Conservation (phyloP, 2,329 filamentous ascomycete genomes). For the Pseudogymnoascus sp. region DNA sequence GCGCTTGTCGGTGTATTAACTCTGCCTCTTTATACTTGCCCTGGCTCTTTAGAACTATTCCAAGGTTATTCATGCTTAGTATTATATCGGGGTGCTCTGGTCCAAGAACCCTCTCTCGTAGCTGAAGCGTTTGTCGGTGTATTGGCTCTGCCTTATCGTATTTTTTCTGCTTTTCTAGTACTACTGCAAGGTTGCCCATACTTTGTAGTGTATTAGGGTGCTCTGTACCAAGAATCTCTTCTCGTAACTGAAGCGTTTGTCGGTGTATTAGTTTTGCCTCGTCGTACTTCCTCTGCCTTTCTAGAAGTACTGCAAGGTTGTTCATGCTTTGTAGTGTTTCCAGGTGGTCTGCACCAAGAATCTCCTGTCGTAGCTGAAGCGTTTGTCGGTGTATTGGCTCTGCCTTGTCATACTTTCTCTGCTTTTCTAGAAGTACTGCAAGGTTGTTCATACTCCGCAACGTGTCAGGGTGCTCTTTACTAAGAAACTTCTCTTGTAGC, state of each 20-base stretch:
- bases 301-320: constrained; percentile 3
- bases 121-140: constrained; percentile 4
- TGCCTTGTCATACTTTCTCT: neutral
- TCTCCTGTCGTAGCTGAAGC: neutral
- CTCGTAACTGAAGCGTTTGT: too few species aligned
- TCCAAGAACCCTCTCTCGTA: constrained; percentile 11
- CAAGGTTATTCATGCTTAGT: constrained; percentile 2
- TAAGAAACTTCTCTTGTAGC: constrained; percentile 11
- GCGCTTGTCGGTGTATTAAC: neutral
- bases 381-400: neutral
- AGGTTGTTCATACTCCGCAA: constrained; percentile 4
- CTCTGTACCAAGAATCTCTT: too few species aligned
- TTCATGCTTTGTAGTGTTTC: constrained; percentile 9
- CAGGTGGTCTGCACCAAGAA: neutral
- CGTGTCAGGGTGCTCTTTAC: constrained; percentile 12
- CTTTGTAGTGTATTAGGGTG: too few species aligned
- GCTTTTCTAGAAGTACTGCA: neutral
- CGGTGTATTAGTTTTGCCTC: constrained; percentile 7
- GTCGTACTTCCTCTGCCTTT: neutral
- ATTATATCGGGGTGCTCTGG: constrained; percentile 12
- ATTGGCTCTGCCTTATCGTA: constrained; percentile 5
- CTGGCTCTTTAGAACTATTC: neutral
- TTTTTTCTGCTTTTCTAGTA: neutral
- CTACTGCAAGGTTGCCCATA: constrained; percentile 9
- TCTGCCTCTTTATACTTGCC: neutral